Base-by-base conservation (phyloP, 2,329 filamentous ascomycete genomes). In the Ascochyta lentis region DNA sequence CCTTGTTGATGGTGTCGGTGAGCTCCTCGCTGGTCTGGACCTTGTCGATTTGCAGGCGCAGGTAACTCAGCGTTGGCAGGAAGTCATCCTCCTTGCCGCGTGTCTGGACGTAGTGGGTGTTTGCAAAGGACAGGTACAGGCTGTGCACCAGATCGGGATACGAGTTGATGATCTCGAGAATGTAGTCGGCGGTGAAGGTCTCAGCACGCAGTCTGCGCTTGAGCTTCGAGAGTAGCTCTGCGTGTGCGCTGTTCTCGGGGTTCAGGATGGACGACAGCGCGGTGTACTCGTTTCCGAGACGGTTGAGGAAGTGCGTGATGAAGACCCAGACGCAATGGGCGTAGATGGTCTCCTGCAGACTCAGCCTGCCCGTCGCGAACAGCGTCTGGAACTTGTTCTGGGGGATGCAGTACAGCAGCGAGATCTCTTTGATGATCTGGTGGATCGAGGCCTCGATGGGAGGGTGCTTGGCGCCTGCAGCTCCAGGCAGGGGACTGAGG, bases 361-460 rank as follows among this genome's bases (percentile, higher is more conserved):
- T 97, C 62, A 99, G 83, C 66, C 89, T 86, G 45, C 93, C 93
- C 15, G 86, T 87, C 46, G 91, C 90, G 76, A 99, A 99, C 67
- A 96, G 86, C 55, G 84, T 81, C 78, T 97, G 94, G 76, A 99
- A 92, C 78, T 93, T 95, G 83, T 96, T 99, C 77, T 96, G 94
- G 13, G 95, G 95, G 65, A 99, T 90, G 76, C 95, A 99, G 86
- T 98, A 99, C 16, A 99, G 83, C 55, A 99, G 85, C 1, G 95
- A 98, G 46, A 96, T 89, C 77, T 99, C 95, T 84, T 98, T 98
- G 81, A 95, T 96, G 80, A 99, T 97, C 79, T 99, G 95, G 78
- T 97, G 91, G 64, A 99, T 96, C 3, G 94, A 95, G 66, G 94
- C 89, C 70, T 97, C 92, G 65, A 98, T 92, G 0, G 92, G 89